Evolutionary conservation across 2,329 filamentous ascomycete genomes (phyloP).

Genomic region (Calonectria montana): DNA sequence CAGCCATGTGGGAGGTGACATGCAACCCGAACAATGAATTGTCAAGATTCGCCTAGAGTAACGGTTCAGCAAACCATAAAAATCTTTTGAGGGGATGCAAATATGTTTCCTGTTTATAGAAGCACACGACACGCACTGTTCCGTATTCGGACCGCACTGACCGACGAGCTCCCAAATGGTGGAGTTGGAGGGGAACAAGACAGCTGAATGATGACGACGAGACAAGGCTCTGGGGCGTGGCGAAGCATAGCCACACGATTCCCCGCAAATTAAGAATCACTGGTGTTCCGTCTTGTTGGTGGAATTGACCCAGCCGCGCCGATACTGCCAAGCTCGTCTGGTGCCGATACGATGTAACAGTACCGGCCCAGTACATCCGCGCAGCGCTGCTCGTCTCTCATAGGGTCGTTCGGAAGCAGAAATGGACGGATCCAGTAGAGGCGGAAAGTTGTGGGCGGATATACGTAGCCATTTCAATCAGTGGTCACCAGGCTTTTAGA

Average conservation of each 20-base stretch:
- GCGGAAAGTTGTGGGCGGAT: not conserved
- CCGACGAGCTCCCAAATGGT: not conserved
- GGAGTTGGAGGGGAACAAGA: not conserved
- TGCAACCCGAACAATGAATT: not conserved
- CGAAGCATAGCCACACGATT: constrained; percentile 41
- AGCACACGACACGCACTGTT: not conserved
- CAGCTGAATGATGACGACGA: constrained; percentile 26
- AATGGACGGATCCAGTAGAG: not conserved
- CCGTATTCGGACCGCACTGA: not conserved
- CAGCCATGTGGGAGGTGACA: not conserved
- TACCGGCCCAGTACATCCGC: not conserved
- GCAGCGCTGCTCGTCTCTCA: not conserved
- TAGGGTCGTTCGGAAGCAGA: not conserved
- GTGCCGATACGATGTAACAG: not conserved
- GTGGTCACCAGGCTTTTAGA: constrained; percentile 4
- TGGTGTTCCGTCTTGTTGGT: constrained; percentile 6
- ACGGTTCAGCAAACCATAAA: not conserved
- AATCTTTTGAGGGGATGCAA: not conserved
- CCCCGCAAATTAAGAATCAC: constrained; percentile 6
- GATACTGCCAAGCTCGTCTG: not conserved
- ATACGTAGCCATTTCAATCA: not conserved
- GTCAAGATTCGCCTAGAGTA: not conserved
- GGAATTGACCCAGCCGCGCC: not conserved
- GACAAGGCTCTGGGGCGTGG: constrained; percentile 37
- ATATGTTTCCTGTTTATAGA: constrained; percentile 18